phyloP scores from a whole-genome alignment of 2,329 filamentous ascomycete species.

The Lachnellula suecica region DNA sequence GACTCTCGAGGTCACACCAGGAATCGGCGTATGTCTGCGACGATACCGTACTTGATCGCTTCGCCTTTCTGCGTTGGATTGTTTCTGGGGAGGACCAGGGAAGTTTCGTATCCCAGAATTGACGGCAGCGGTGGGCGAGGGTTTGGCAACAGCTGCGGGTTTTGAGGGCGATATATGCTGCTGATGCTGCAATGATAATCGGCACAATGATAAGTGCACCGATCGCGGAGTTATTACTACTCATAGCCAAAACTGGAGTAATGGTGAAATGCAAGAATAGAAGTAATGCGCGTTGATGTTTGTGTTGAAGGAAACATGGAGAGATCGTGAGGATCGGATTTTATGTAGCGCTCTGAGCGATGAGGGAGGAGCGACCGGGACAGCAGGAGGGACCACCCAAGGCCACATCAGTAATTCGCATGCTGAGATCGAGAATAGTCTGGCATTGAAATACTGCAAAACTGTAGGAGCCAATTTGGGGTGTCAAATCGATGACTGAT shows the following conservation, averaged over 20 bases:
- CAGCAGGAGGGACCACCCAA: not conserved
- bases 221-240: constrained; percentile 38
- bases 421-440: too few species aligned
- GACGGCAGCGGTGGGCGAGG: constrained; percentile 18
- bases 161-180: constrained; percentile 33
- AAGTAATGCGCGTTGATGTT: constrained; percentile 11
- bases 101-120: constrained; percentile 19
- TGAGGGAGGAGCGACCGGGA: not conserved
- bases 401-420: too few species aligned
- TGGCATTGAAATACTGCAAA: too few species aligned
- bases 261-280: constrained; percentile 25
- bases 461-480: not conserved
- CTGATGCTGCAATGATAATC: constrained; percentile 39
- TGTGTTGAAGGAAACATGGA: not conserved
- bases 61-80: constrained; percentile 26
- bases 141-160: constrained; percentile 23
- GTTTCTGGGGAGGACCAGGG: constrained; percentile 33
- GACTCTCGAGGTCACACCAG: constrained; percentile 37
- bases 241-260: constrained; percentile 35
- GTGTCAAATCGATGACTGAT: too few species aligned
- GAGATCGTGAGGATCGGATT: not conserved
- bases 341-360: not conserved
- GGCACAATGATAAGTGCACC: constrained; percentile 46
- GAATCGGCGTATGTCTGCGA: constrained; percentile 36
- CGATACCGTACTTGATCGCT: constrained; percentile 34